Evolutionary conservation across 768 basidiomycete species (phyloP), one percentile per base, ranked within the genome.

Genomic region (Tulasnella sp.): DNA sequence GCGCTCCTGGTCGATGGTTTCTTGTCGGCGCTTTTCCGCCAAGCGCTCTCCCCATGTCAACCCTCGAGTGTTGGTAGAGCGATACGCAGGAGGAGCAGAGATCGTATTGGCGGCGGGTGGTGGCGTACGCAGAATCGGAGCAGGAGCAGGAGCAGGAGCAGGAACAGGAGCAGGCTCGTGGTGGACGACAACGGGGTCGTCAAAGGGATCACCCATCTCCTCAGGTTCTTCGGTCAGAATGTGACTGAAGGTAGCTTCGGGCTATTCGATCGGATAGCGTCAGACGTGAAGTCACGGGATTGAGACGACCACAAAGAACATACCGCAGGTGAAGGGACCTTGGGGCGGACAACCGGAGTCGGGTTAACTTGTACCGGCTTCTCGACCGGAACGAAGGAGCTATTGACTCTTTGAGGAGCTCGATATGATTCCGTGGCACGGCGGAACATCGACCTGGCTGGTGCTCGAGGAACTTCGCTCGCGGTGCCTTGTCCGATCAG

Each of bases 401-500:
- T 52, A 26, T 52, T 52, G 19, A 52, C n/a, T 22, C 47, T 52
- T 52, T 52, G 47, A 22, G 47, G 47, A 40, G 35, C n/a, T 40
- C 37, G 66, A 26, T 37, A 35, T 26, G 26, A n/a, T 34, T 65
- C 26, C n/a, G 66, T 67, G 17, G 34, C 35, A n/a, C 66, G 66
- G 66, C 66, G 66, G 66, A 67, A 67, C n/a, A 67, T 19, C 0
- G 66, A 67, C 67, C 19, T 68, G 34, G 34, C 37, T 22, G 67
- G 67, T 26, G 69, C 52, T 12, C 69, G 44, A 14, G 63, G 63
- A 39, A 39, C 59, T 36, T 72, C 70, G 35, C 62, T 42, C n/a
- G 70, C 47, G 35, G 59, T 72, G 59, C 70, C 63, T 26, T 65
- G 62, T 8, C 70, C 81, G 75, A 79, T 76, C 42, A 81, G 76